phyloP scores from a whole-genome alignment of 108 stramenopile species.

The Stephanodiscus triporus region DNA sequence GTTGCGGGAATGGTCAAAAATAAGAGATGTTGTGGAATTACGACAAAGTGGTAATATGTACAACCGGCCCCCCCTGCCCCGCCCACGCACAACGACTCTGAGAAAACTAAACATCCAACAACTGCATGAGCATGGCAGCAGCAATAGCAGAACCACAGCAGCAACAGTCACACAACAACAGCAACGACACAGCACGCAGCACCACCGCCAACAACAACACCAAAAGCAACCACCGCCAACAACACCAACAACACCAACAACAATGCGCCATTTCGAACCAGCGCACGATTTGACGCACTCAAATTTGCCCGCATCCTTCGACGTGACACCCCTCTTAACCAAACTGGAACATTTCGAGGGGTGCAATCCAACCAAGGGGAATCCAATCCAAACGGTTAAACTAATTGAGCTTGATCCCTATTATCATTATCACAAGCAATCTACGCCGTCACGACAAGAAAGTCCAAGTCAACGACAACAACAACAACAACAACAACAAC shows the following conservation, averaged over 20 bases:
- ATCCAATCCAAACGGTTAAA: constrained; percentile 17
- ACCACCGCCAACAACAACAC: background rate
- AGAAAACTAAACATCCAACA: no score
- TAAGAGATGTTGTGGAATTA: no score
- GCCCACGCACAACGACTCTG: no score
- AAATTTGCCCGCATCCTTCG: constrained; percentile 30
- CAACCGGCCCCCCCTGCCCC: no score
- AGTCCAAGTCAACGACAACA: background rate
- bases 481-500: background rate
- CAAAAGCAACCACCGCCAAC: background rate
- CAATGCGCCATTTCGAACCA: background rate
- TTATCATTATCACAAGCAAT: background rate
- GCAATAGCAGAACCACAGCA: no score
- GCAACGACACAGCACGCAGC: background rate
- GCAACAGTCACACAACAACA: background rate
- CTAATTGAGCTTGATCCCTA: constrained; percentile 41
- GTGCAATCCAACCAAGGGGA: background rate
- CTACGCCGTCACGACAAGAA: background rate
- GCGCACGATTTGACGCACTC: background rate
- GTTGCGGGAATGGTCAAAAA: no score
- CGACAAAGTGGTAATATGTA: no score
- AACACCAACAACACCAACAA: background rate
- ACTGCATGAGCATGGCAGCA: no score
- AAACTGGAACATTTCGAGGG: constrained; percentile 14
- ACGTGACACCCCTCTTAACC: constrained; percentile 31